phyloP scores from a whole-genome alignment of 139 green algal species.

The Volvox africanus region DNA sequence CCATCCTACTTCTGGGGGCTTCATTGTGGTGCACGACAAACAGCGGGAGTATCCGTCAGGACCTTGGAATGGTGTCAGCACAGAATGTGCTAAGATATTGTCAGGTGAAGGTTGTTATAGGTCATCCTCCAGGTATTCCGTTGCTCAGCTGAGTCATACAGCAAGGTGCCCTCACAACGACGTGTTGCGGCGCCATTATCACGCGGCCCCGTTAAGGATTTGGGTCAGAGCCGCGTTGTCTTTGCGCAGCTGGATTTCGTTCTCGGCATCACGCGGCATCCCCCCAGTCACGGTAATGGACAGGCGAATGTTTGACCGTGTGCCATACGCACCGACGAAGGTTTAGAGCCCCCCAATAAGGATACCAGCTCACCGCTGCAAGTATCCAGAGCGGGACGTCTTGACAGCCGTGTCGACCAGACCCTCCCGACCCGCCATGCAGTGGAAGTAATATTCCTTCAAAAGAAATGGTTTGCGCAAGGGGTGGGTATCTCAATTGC shows the following conservation, averaged over 20 bases:
- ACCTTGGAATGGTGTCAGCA: conserved; percentile 51
- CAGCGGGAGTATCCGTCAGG: background rate
- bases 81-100: conserved; percentile 46
- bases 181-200: conserved; percentile 43
- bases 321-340: background rate
- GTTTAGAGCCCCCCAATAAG: too few species aligned
- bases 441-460: conserved; percentile 99
- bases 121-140: conserved; percentile 30
- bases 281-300: conserved; percentile 37
- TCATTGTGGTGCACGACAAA: too few species aligned
- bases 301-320: conserved; percentile 51
- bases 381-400: conserved; percentile 92
- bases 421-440: conserved; percentile 98
- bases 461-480: background rate
- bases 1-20: too few species aligned
- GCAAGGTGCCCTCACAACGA: too few species aligned
- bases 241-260: background rate
- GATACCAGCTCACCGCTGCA: conserved; percentile 83
- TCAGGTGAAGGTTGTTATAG: conserved; percentile 48
- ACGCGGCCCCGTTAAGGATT: conserved; percentile 10
- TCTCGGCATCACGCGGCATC: conserved; percentile 30
- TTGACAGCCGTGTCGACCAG: conserved; percentile 98
- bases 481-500: background rate
- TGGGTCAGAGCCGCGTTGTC: conserved; percentile 15
- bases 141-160: too few species aligned